Conservation (phyloP, 2,329 filamentous ascomycete genomes). For the Aureobasidium sp. region DNA sequence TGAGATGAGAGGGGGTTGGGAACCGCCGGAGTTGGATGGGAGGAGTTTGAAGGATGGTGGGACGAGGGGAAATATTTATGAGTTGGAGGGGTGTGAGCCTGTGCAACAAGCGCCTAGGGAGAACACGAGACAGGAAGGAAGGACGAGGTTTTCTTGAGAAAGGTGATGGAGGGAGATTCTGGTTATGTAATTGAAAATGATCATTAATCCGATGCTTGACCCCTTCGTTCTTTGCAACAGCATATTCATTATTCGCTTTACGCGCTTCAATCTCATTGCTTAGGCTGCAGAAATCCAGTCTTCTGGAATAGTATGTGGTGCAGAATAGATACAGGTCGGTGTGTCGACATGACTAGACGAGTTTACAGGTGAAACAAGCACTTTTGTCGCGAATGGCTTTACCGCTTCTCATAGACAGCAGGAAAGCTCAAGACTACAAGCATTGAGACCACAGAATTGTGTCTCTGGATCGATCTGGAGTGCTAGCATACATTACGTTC, state of each 20-base stretch:
- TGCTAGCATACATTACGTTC: background rate
- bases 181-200: too few species aligned
- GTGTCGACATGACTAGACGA: background rate
- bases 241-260: too few species aligned
- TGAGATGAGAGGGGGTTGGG: conserved; percentile 15
- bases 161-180: background rate
- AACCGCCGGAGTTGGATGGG: conserved; percentile 13
- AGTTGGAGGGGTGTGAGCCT: conserved; percentile 3
- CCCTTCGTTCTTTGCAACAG: background rate
- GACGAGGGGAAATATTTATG: background rate
- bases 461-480: background rate
- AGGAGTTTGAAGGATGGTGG: background rate
- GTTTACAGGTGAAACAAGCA: background rate
- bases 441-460: background rate
- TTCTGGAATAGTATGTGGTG: too few species aligned
- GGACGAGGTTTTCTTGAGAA: conserved; percentile 11
- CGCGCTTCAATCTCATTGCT: too few species aligned
- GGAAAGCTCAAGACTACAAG: background rate
- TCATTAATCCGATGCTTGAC: background rate
- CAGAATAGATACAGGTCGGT: background rate
- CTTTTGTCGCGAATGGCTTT: background rate
- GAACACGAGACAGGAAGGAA: background rate
- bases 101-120: background rate
- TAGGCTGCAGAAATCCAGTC: too few species aligned
- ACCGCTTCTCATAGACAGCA: background rate